Evolutionary conservation across 176 grass and related monocot species (phyloP), one percentile per base, ranked within the genome.

Genomic region (Musa schizocarpa): DNA sequence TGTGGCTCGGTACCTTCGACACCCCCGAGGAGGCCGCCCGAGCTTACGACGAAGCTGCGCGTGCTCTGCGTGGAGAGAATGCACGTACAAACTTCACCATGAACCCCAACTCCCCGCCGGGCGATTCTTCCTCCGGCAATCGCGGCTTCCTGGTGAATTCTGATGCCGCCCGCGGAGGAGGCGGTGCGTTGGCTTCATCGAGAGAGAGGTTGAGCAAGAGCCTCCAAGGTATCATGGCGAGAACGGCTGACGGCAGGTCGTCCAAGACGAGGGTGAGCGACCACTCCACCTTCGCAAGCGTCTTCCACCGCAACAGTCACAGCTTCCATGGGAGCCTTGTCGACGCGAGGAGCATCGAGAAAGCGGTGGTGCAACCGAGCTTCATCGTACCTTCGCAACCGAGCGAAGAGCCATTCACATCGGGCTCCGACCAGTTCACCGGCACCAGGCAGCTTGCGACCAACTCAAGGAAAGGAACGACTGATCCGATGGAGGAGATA

Each of bases 301-400:
- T 92, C 65, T 88, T 92, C 78, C 81, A 76, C 62, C 58, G 50
- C 52, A 10, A 9, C 68, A 11, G 14, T 63, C 65, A 52, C 72
- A 64, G 55, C 77, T 25, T 4, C 6, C 14, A 19, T 1, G 17
- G n/a, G 9, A 9, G 23, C 69, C 26, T 0, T 50, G 56, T 9
- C 27, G 64, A 22, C 10, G 29, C 43, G n/a, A 26, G 14, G 75
- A 22, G 59, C 19, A 72, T 57, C 11, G 82, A 72, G 49, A 78
- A 53, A 66, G 78, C 78, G 3, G 89, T 88, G 3, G 89, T 88
- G 72, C 83, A 79, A 76, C 89, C 89, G 55, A 92, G 89, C 81
- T 79, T 92, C 64, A 74, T 92, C 19, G 89, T 92, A 69, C 89
- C 86, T 22, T 74, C 83, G 59, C 62, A 56, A 16, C 69, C 78